A percentile compares a stretch with the other conserved stretches of the same genome.
Conservation (phyloP, 257 asterid species). For the Solanum arcanum region DNA sequence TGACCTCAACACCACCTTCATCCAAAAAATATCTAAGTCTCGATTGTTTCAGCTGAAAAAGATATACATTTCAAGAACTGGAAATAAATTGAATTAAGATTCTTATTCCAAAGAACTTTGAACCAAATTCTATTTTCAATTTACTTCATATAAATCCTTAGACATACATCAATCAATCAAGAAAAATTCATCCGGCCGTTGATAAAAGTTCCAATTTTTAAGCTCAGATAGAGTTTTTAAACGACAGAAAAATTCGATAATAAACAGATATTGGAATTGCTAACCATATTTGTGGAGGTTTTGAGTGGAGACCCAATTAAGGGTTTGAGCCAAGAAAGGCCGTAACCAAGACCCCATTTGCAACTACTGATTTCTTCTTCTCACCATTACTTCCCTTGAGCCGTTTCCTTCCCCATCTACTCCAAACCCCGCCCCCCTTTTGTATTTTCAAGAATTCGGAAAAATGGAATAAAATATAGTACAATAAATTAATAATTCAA, state of each 20-base stretch:
- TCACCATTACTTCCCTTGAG: background rate
- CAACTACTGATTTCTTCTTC: background rate
- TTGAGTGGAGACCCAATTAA: constrained; percentile 19
- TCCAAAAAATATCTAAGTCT: background rate
- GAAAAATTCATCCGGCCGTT: background rate
- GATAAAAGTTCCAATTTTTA: background rate
- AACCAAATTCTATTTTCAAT: background rate
- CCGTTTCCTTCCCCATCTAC: background rate
- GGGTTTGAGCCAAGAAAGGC: constrained; percentile 28
- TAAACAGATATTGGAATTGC: background rate
- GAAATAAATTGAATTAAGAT: background rate
- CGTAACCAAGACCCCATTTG: constrained; percentile 46
- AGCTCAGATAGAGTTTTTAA: background rate
- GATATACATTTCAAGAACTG: background rate
- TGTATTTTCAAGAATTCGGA: background rate
- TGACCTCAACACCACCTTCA: background rate
- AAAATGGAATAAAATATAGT: too few relatives aligned
- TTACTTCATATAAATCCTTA: background rate
- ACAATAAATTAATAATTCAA: too few relatives aligned
- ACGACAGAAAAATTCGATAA: background rate
- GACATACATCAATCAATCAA: background rate
- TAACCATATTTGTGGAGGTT: constrained; percentile 50
- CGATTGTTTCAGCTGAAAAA: background rate
- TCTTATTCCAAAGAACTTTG: background rate
- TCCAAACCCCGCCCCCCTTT: background rate